Conservation (phyloP, 139 green algal species). For the Zygnema circumcarinatum region DNA sequence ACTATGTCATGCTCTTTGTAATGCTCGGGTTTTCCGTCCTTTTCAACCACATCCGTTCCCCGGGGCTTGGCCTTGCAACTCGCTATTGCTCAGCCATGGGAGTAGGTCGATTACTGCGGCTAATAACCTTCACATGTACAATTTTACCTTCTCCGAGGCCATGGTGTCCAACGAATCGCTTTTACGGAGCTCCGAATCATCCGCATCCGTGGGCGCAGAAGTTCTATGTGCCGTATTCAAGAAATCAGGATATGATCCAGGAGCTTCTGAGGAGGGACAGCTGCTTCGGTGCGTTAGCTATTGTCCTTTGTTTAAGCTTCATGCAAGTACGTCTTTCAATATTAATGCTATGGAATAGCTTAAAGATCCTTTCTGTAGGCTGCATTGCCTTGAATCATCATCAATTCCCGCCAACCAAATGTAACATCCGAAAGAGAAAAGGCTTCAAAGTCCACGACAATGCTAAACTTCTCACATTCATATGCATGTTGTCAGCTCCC, state of each 20-base stretch:
- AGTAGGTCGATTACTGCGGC: conserved; percentile 27
- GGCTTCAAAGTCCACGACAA: too few species aligned
- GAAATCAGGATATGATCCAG: neutral
- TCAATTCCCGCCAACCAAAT: too few species aligned
- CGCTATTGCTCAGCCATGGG: conserved; percentile 53
- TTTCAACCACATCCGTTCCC: conserved; percentile 19
- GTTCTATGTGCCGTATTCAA: conserved; percentile 40
- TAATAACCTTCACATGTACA: conserved; percentile 39
- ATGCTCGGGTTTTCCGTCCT: conserved; percentile 59
- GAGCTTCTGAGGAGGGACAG: conserved; percentile 34
- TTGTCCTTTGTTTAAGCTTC: too few species aligned
- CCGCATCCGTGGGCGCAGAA: conserved; percentile 48
- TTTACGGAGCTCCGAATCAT: conserved; percentile 8
- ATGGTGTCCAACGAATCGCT: conserved; percentile 33
- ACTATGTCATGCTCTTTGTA: conserved; percentile 60
- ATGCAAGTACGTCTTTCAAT: too few species aligned
- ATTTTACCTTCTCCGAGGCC: conserved; percentile 52
- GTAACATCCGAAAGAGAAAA: too few species aligned
- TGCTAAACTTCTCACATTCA: too few species aligned
- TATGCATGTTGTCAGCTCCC: conserved; percentile 9
- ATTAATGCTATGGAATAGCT: too few species aligned
- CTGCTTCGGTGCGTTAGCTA: conserved; percentile 19
- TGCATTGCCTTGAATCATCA: too few species aligned
- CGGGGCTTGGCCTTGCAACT: conserved; percentile 33
- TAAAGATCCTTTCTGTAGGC: too few species aligned